A percentile compares a stretch with the other conserved stretches of the same genome.
phyloP scores from a whole-genome alignment of 2,329 filamentous ascomycete genomes.

The Ophiostoma sp. region DNA sequence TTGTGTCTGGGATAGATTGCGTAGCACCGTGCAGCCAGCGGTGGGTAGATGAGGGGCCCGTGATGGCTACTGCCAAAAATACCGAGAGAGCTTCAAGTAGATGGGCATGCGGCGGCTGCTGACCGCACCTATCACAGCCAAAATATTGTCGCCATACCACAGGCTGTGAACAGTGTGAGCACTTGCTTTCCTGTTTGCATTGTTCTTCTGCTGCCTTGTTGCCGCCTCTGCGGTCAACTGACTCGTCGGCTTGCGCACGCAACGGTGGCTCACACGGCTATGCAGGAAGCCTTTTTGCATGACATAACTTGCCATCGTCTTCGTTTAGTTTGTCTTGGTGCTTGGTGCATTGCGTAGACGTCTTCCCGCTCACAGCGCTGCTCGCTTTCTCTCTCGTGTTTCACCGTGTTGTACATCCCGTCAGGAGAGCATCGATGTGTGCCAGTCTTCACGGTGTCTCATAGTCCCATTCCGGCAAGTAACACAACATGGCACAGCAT shows the following conservation, averaged over 20 bases:
- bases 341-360: not conserved
- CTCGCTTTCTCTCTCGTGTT: no score
- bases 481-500: not conserved
- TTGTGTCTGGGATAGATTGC: slow-evolving; percentile 5
- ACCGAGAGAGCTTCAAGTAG: not conserved
- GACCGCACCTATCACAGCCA: not conserved
- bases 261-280: not conserved
- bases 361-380: no score
- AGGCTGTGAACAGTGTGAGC: no score
- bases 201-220: not conserved
- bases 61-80: no score
- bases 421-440: no score
- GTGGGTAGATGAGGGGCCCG: no score
- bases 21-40: not conserved
- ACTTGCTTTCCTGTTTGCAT: not conserved
- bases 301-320: slow-evolving; percentile 12
- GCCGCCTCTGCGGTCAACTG: not conserved
- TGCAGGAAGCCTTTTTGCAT: slow-evolving; percentile 11
- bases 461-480: not conserved
- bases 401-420: no score
- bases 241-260: slow-evolving; percentile 10
- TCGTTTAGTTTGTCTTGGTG: not conserved
- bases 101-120: not conserved
- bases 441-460: not conserved
- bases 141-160: not conserved